Base-by-base conservation (phyloP, 805 yeast species). In the Ascoidea tarda region DNA sequence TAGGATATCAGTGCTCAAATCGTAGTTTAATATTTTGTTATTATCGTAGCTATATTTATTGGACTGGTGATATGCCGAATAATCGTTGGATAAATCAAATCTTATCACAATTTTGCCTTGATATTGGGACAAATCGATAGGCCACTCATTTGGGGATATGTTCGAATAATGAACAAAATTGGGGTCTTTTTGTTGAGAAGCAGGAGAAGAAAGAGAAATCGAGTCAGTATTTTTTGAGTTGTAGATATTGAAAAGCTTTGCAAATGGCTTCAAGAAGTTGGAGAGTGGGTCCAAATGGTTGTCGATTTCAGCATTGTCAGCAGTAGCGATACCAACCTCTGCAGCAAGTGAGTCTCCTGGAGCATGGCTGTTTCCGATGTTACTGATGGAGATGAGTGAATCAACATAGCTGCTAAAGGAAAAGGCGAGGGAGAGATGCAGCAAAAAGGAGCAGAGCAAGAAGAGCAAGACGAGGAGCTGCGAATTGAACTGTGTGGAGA, bases 41-140 rank as follows among this genome's bases (percentile, higher is more conserved):
- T 47, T 58, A 10, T 48, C 51, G 48, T 55, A 53, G 45, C 52
- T 53, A 5, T 16, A 38, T n/a, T 47, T 46, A 46, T 56, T 58
- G 32, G n/a, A n/a, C 63, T 51, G 63, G 46, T 59, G 58, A 32
- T 56, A 51, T 49, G 54, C 51, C 47, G 56, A 53, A 33, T 61
- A 49, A 42, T 58, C 60, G 28, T 54, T 45, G 32, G 53, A 32
- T 50, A 53, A 70, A 32, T 59, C 54, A 28, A 79, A 60, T 55
- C 84, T 64, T 16, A 77, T 59, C 16, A 80, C 81, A 49, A 66
- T 64, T 38, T 76, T 70, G 33, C 64, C 67, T 32, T 60, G 60
- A 57, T 77, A 78, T 47, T 68, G 71, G 0, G 57, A 33, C 49
- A 77, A 63, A 56, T 73, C 65, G 8, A 74, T 64, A 5, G 77